phyloP scores from a whole-genome alignment of 345 rosid genomes.

The Syzygium jambos region DNA sequence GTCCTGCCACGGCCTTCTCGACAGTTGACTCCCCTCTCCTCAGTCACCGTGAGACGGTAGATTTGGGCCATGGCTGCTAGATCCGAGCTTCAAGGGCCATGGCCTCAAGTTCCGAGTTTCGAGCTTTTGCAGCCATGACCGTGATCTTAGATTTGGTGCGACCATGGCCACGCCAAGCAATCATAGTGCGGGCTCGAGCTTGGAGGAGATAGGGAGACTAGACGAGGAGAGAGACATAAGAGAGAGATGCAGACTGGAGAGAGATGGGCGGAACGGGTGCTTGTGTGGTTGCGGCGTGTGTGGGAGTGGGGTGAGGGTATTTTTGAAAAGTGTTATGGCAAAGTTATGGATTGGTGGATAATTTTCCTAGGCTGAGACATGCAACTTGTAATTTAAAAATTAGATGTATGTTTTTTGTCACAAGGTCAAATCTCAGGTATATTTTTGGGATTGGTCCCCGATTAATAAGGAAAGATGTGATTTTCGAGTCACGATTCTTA shows the following conservation, averaged over 20 bases:
- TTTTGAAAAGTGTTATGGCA: neutral
- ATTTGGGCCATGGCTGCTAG: neutral
- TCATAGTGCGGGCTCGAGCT: neutral
- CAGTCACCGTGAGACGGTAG: rapidly evolving
- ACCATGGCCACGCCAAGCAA: neutral
- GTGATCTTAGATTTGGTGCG: neutral
- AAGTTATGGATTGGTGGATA: neutral
- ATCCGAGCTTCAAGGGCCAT: neutral
- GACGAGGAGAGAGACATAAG: neutral
- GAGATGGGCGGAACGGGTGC: neutral
- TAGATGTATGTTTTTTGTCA: neutral
- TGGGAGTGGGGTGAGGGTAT: neutral
- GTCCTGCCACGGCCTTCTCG: neutral
- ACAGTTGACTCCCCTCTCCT: neutral
- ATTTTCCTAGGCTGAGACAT: neutral
- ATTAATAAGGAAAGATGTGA: neutral
- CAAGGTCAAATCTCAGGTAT: neutral
- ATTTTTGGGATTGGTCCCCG: neutral
- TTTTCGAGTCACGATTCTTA: no score
- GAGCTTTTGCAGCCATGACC: neutral
- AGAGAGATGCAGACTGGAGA: neutral
- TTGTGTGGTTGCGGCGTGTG: neutral
- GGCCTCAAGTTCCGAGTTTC: neutral
- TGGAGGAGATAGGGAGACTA: neutral
- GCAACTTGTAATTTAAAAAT: neutral